phyloP scores from a whole-genome alignment of 2,329 filamentous ascomycete genomes.

The Hymenoscyphus fraxineus region DNA sequence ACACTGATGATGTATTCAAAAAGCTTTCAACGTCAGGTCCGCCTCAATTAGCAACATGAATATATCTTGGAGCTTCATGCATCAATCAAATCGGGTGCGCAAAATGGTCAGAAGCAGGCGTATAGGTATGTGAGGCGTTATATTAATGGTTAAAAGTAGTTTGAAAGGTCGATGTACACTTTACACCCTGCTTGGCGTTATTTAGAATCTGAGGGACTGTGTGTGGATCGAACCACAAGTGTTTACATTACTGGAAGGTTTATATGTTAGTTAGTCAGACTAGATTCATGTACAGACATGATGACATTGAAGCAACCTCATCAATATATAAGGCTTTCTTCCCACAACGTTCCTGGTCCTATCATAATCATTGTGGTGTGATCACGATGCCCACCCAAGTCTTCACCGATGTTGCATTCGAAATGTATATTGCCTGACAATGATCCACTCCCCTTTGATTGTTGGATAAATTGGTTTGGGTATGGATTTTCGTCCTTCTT shows the following conservation, averaged over 20 bases:
- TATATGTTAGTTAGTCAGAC: not conserved
- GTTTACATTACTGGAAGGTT: not conserved
- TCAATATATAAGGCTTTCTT: constrained; percentile 2
- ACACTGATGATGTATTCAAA: not conserved
- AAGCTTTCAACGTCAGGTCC: not conserved
- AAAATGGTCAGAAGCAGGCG: not conserved
- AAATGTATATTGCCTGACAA: not conserved
- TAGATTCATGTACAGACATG: constrained; percentile 1
- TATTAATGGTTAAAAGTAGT: not conserved
- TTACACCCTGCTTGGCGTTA: constrained; percentile 3
- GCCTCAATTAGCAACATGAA: not conserved
- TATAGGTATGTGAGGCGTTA: not conserved
- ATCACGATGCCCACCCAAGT: not conserved
- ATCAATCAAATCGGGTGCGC: not conserved
- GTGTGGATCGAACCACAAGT: not conserved
- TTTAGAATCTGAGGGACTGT: not conserved
- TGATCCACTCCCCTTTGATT: too few relatives aligned
- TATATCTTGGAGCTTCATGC: not conserved
- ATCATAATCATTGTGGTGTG: not conserved
- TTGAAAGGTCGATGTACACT: not conserved
- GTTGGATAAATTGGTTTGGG: not conserved
- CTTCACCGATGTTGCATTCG: not conserved
- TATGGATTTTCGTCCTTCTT: not conserved
- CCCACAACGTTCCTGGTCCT: not conserved
- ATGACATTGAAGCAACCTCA: not conserved